Base-by-base conservation (phyloP, 1,139 yeast species). In the Scheffersomyces segobiensis region DNA sequence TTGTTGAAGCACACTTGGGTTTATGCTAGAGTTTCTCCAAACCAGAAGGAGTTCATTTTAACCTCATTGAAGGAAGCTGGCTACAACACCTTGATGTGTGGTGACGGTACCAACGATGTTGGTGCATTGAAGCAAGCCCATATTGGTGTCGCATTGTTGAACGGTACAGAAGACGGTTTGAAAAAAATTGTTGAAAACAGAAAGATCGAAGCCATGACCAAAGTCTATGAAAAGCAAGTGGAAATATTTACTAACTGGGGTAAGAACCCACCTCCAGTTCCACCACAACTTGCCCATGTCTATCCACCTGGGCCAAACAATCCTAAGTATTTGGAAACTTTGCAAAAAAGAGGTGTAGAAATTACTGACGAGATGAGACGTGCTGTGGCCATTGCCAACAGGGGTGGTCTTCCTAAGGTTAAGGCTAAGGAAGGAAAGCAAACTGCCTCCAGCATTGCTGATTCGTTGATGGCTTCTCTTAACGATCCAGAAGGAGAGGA, bases 101-200 rank as follows among this genome's bases (percentile, higher is more conserved):
- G 99, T 81, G 99, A 95, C 77, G 99, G 99, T 77, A 95, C 99
- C 46, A 95, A 95, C 73, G 99, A 95, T 81, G 99, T 95, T 58
- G 99, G 99, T 75, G 99, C 99, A 57, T 85, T 95, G 77, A 96
- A 95, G 75, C 98, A 95, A 79, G 98, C 99, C 8, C 97, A 95
- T 70, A 89, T 95, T 71, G 99, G 99, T 80, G 93, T 95, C 71
- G 99, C 99, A 18, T 80, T 95, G 65, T 83, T 96, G 72, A 96
- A 96, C 70, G 99, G 98, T 78, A 93, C 99, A 59, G 97, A 91
- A 72, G 98, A 91, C 60, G 92, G 97, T 57, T 81, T 96, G 87
- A 90, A 90, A 76, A 92, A 93, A 75, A 85, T 93, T 63, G 92
- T 91, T 56, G 98, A 95, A 63, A 86, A 86, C 72, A 86, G 89